Evolutionary conservation across 2,329 filamentous ascomycete species (phyloP).

Genomic region (Arthrobotrys entomopaga): DNA sequence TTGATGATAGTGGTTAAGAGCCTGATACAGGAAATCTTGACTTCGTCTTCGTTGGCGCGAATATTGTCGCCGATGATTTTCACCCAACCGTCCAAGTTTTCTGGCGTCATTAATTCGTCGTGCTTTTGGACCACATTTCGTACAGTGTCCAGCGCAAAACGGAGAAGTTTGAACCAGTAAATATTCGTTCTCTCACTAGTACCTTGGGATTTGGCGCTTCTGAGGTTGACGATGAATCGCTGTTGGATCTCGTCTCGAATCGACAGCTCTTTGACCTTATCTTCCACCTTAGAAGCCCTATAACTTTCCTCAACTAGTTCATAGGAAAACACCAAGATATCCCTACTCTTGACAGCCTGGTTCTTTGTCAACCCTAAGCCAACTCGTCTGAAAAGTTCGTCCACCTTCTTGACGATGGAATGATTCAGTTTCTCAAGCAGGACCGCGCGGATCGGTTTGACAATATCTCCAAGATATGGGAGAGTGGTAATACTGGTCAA

Average conservation of each 20-base stretch:
- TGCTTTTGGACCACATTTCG: slow-evolving; percentile 87
- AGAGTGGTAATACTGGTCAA: slow-evolving; percentile 85
- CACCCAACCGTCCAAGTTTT: slow-evolving; percentile 85
- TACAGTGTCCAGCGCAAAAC: slow-evolving; percentile 87
- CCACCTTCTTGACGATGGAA: slow-evolving; percentile 86
- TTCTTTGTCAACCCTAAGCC: slow-evolving; percentile 86
- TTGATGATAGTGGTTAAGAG: slow-evolving; percentile 86
- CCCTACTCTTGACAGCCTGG: slow-evolving; percentile 77
- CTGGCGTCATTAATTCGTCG: slow-evolving; percentile 78
- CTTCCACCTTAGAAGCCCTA: slow-evolving; percentile 68
- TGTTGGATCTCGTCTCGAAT: slow-evolving; percentile 70
- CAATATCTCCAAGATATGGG: slow-evolving; percentile 75
- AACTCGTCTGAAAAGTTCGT: slow-evolving; percentile 85
- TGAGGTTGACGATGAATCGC: slow-evolving; percentile 81
- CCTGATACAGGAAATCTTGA: slow-evolving; percentile 86
- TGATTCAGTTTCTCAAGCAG: slow-evolving; percentile 85
- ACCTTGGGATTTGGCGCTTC: slow-evolving; percentile 78
- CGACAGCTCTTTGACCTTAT: slow-evolving; percentile 63
- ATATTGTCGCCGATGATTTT: slow-evolving; percentile 89
- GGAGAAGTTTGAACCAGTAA: slow-evolving; percentile 85
- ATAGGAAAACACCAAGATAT: slow-evolving; percentile 93
- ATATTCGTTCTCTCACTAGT: slow-evolving; percentile 78
- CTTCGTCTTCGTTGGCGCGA: slow-evolving; percentile 85
- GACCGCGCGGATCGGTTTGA: slow-evolving; percentile 80
- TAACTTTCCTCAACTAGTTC: slow-evolving; percentile 91